phyloP scores from a whole-genome alignment of 331 rosid genomes.

The Erythrophleum ivorense region DNA sequence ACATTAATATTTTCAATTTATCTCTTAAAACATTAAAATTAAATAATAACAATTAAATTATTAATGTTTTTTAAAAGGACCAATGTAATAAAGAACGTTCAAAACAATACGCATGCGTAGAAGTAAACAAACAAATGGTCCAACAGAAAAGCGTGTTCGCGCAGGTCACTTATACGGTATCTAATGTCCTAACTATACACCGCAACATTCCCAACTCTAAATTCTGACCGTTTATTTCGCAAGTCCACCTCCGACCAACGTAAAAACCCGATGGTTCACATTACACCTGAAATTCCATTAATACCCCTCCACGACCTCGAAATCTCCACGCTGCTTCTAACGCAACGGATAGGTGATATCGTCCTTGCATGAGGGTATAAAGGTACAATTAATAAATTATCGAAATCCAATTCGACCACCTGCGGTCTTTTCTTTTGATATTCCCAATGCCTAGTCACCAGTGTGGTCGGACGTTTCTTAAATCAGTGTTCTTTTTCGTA shows the following conservation, averaged over 20 bases:
- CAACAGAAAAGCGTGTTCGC: too few species aligned
- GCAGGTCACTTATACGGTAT: too few species aligned
- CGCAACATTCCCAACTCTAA: not conserved
- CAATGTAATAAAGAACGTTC: too few species aligned
- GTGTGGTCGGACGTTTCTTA: conserved; percentile 24
- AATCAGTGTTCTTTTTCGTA: conserved; percentile 47
- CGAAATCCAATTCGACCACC: conserved; percentile 30
- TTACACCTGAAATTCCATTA: not conserved
- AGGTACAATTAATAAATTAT: not conserved
- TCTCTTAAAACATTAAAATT: too few species aligned
- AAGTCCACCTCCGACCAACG: conserved; percentile 1
- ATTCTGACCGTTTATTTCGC: conserved; percentile 13
- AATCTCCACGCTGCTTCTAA: not conserved
- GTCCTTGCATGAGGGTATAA: not conserved
- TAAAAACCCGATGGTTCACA: conserved; percentile 11
- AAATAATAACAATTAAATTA: too few species aligned
- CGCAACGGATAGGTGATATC: conserved; percentile 19
- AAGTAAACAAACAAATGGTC: too few species aligned
- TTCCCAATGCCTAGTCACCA: conserved; percentile 34
- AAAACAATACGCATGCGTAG: too few species aligned
- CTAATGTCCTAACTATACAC: too few species aligned
- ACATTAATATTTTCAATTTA: too few species aligned
- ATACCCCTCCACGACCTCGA: not conserved
- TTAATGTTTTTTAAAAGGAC: too few species aligned
- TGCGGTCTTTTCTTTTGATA: conserved; percentile 39